Conservation (phyloP, 768 basidiomycete species). For the Polyporus arcularius region DNA sequence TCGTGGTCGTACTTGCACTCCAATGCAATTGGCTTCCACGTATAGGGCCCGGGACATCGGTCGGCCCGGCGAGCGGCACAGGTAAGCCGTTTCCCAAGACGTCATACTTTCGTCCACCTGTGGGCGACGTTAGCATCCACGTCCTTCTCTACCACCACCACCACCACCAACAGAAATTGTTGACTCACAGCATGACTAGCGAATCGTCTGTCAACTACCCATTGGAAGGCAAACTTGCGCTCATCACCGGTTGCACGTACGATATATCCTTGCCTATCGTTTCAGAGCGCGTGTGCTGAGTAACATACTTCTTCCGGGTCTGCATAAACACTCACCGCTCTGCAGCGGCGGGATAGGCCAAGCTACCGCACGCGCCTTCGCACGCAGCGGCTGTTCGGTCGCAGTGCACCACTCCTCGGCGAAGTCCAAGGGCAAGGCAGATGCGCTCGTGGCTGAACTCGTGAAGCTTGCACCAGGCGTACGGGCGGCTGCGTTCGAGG, state of each 20-base stretch:
- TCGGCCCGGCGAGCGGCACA: too few relatives aligned
- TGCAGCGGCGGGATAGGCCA: conserved; percentile 54
- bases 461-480: conserved; percentile 32
- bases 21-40: too few relatives aligned
- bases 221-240: conserved; percentile 34
- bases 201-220: neutral
- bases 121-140: neutral
- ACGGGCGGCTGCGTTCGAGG: conserved; percentile 46
- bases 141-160: neutral
- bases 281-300: neutral
- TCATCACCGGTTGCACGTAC: conserved; percentile 43
- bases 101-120: too few relatives aligned
- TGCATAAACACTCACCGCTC: neutral
- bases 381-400: conserved; percentile 41
- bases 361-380: conserved; percentile 50
- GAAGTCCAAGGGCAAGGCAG: conserved; percentile 36
- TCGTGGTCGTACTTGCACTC: too few relatives aligned
- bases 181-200: neutral
- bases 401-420: conserved; percentile 53
- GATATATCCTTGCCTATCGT: conserved; percentile 5
- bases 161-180: neutral
- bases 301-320: neutral
- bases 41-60: too few relatives aligned
- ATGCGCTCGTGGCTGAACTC: conserved; percentile 41
- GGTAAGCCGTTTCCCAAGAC: too few relatives aligned